Base-by-base conservation (phyloP, 2,329 filamentous ascomycete genomes). In the Emydomyces testavorans region DNA sequence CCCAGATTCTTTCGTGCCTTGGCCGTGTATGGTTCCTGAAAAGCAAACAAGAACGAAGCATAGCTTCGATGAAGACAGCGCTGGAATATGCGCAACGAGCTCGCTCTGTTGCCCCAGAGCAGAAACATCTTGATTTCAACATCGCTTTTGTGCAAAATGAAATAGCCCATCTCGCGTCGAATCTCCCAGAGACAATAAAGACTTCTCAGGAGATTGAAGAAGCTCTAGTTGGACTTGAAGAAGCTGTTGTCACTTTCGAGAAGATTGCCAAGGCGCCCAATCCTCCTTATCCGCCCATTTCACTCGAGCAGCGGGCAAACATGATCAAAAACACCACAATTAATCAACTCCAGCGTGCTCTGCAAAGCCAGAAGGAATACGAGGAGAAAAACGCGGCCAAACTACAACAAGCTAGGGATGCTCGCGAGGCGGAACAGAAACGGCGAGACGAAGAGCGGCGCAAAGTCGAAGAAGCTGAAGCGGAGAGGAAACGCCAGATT, bases 101-200 rank as follows among this genome's bases (percentile, higher is more conserved):
- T 21, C 77, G 94, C 15, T 77, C 80, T 48, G 77, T 84, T 47
- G 80, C 85, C 1, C 85, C 88, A 0, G 84, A 92, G 3, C 86
- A 94, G 58, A 75, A 89, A 24, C 87, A 94, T 65, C 86, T 92
- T 65, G 87, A 92, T 64, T 98, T 98, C 76, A 98, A 98, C 60
- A 85, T 98, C 23, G 92, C 92, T 0, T 98, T 95, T 61, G 86
- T 96, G 23, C 92, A 96, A 62, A 93, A 94, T 53, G 89, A 95
- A 64, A 80, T 96, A 47, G 90, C 90, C 16, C 83, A 83, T 38
- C 78, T 84, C 24, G 80, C 95, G 47, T 82, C 87, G 65, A 74
- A 71, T 29, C 72, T 94, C 46, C 73, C 78, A 4, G 86, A 95
- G 62, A 77, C 78, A 4, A 80, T 89, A 60, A 81, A 88, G 43